Evolutionary conservation across 2,329 filamentous ascomycete species (phyloP).

Genomic region (Cordyceps tenuipes): DNA sequence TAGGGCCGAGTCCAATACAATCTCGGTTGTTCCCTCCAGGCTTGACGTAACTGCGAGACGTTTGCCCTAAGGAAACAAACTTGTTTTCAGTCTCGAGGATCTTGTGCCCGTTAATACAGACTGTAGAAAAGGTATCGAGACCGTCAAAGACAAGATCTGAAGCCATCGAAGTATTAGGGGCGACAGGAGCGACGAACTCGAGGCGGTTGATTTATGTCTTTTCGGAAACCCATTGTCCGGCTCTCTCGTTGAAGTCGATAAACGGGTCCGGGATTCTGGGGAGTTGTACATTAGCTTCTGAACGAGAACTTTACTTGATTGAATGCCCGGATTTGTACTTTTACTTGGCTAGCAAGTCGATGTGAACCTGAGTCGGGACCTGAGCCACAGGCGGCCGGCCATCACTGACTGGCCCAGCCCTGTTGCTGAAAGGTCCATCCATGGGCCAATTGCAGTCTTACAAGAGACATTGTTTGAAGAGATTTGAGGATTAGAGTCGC

Average conservation of each 20-base stretch:
- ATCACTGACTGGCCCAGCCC: slow-evolving; percentile 17
- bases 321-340: slow-evolving; percentile 17
- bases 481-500: not conserved
- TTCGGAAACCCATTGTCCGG: slow-evolving; percentile 54
- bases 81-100: slow-evolving; percentile 54
- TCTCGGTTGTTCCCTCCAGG: slow-evolving; percentile 36
- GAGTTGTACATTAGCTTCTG: not conserved
- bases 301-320: not conserved
- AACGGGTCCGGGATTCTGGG: slow-evolving; percentile 46
- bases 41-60: slow-evolving; percentile 34
- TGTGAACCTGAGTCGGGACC: slow-evolving; percentile 30
- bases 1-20: slow-evolving; percentile 48
- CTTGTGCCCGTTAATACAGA: slow-evolving; percentile 43
- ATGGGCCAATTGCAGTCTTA: slow-evolving; percentile 11
- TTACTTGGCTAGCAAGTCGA: slow-evolving; percentile 29
- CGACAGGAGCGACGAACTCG: slow-evolving; percentile 35
- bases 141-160: slow-evolving; percentile 52
- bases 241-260: slow-evolving; percentile 51
- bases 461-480: not conserved
- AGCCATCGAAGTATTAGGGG: slow-evolving; percentile 17
- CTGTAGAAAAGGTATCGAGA: slow-evolving; percentile 54
- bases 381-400: slow-evolving; percentile 26
- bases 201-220: slow-evolving; percentile 51
- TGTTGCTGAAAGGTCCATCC: slow-evolving; percentile 22
- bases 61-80: slow-evolving; percentile 49